Percentiles rank a stretch among this genome's conserved stretches.
Conservation (phyloP, 1,139 yeast genomes). For the Yamadazyma atmosphaerica region DNA sequence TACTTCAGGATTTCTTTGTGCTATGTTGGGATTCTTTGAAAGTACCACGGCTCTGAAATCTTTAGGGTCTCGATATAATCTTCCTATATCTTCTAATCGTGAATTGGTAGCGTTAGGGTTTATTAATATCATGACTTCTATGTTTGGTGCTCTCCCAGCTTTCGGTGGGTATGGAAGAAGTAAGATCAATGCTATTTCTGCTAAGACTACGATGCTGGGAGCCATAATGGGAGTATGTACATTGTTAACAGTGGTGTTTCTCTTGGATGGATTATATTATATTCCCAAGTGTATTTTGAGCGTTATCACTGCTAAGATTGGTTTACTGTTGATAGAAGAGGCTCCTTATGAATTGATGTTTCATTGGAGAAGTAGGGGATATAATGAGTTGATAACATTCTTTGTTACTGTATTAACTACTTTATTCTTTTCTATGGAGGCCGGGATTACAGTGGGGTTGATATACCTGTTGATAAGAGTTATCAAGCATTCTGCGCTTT, state of each 20-base stretch:
- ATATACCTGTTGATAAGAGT: slow-evolving; percentile 78
- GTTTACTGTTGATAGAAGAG: slow-evolving; percentile 77
- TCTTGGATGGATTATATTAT: slow-evolving; percentile 65
- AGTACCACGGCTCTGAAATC: slow-evolving; percentile 91
- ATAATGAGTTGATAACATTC: slow-evolving; percentile 74
- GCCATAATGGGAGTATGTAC: slow-evolving; percentile 77
- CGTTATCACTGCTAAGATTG: slow-evolving; percentile 79
- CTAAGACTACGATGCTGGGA: slow-evolving; percentile 82
- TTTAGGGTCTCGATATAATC: slow-evolving; percentile 62
- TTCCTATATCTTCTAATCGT: slow-evolving; percentile 71
- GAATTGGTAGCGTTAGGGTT: slow-evolving; percentile 82
- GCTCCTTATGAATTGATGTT: slow-evolving; percentile 79
- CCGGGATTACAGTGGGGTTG: slow-evolving; percentile 86
- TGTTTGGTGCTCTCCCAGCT: slow-evolving; percentile 83
- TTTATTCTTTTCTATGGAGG: slow-evolving; percentile 79
- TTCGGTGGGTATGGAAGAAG: slow-evolving; percentile 97
- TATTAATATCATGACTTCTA: slow-evolving; percentile 64
- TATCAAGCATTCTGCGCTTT: slow-evolving; percentile 79
- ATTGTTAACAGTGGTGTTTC: slow-evolving; percentile 58
- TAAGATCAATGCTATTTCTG: slow-evolving; percentile 83
- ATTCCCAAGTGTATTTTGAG: slow-evolving; percentile 83
- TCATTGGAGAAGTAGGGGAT: slow-evolving; percentile 74
- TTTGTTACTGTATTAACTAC: slow-evolving; percentile 72
- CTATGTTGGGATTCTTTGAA: slow-evolving; percentile 89
- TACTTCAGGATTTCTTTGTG: slow-evolving; percentile 69